Base-by-base conservation (phyloP, 2,329 filamentous ascomycete species). In the Diaporthe citri region DNA sequence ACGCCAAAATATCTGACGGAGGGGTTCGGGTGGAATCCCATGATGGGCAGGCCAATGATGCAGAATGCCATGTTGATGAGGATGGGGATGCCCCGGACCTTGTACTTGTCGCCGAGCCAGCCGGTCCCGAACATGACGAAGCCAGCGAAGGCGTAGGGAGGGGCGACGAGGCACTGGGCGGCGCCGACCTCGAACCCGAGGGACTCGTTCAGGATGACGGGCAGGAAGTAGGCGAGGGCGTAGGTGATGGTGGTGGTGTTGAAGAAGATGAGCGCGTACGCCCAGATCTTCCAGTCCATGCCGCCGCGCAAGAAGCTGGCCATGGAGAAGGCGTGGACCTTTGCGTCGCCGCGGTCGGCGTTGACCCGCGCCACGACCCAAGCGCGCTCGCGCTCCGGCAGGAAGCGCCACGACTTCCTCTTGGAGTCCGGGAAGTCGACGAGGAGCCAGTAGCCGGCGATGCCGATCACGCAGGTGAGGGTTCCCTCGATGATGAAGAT, bases 211-310 rank as follows among this genome's bases (percentile, higher is more conserved):
- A 97, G 90, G 78, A 97, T 94, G 79, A 96, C 90, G 9, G 94
- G 94, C 5, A 96, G 84, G 80, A 96, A 96, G 82, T 94, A 96
- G 2, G 93, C 93, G 12, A 97, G 89, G 0, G 94, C 91, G 81
- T 97, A 97, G 1, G 89, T 89, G 69, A 94, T 89, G 15, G 93
- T 94, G 0, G 94, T 95, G 2, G 90, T 90, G 82, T 90, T 90
- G 84, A 91, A 90, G 80, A 89, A 90, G 78, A 92, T 86, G 78
- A 91, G 78, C 72, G 87, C 90, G 78, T 91, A 93, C 0, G 82
- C 87, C 92, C 92, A 93, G 74, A 93, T 85, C 81, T 90, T 90
- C 85, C 84, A 87, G 83, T 92, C 89, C 2, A 79, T 75, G 1
- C 85, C 88, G 31, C 85, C 85, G 20, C 81, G 75, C 20, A 90